Base-by-base conservation (phyloP, 257 asterid species). In the Jasminum sambac region DNA sequence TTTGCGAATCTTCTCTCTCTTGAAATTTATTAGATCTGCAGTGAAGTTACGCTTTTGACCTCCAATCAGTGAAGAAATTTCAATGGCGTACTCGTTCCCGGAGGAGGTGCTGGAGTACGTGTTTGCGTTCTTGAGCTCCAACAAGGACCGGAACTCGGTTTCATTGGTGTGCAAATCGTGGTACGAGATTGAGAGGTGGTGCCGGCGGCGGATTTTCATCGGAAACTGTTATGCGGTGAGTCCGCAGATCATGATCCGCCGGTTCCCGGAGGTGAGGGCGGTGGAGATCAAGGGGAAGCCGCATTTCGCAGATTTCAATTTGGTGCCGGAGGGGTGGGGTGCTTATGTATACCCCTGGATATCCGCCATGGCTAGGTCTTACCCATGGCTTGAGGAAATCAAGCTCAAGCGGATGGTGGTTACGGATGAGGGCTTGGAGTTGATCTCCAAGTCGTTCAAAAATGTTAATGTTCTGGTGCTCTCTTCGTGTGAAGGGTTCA, bases 281-380 rank as follows among this genome's bases (percentile, higher is more conserved):
- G 41, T 92, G 63, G 91, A 87, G 85, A 74, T 92, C 64, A 92
- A 92, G 75, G 97, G 97, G 38, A 90, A 92, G 87, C 98, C 98
- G 52, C 98, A 90, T 87, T 92, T 90, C 52, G 98, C 97, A 0
- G 97, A 90, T 79, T 90, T 92, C 70, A 90, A 84, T 82, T 84
- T 92, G 60, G 96, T 92, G 34, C 98, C 98, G 30, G 96, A 88
- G 30, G 96, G 93, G 0, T 92, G 98, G 98, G 98, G 98, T 19
- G 98, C 84, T 0, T 83, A 77, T 64, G 81, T 88, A 5, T 41
- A 77, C 64, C 98, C 97, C 0, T 92, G 98, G 98, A 63, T 90
- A 66, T 71, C 63, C 40, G 86, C 90, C 24, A 92, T 92, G 95
- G 70, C 91, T 12, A 83, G 17, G 74, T 87, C 96, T 8, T 90